A percentile compares a stretch with the other conserved stretches of the same genome.
Evolutionary conservation across 192 early-diverging fungal genomes (phyloP).

Genomic region (Radiomyces spectabilis): DNA sequence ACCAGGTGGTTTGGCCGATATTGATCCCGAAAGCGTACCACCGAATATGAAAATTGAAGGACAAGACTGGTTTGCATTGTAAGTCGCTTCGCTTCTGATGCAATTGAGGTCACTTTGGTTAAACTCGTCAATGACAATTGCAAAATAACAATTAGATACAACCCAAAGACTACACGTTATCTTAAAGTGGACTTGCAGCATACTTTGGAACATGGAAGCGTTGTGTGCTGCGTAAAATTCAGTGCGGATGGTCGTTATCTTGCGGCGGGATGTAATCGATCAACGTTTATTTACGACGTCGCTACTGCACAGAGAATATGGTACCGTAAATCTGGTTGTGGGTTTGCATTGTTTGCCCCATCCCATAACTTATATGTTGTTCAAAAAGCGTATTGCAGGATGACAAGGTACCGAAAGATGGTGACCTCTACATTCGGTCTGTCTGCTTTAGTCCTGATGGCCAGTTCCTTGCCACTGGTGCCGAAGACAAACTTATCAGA

Average conservation of each 20-base stretch:
- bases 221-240: slow-evolving; percentile 97
- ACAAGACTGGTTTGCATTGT: slow-evolving; percentile 84
- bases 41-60: slow-evolving; percentile 72
- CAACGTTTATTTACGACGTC: slow-evolving; percentile 86
- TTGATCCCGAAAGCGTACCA: slow-evolving; percentile 74
- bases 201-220: slow-evolving; percentile 57
- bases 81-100: slow-evolving; percentile 28
- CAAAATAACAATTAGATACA: slow-evolving; percentile 44
- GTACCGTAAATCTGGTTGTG: slow-evolving; percentile 39
- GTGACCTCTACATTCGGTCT: slow-evolving; percentile 90
- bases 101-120: background rate
- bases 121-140: background rate
- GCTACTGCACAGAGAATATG: slow-evolving; percentile 60
- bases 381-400: slow-evolving; percentile 61
- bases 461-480: slow-evolving; percentile 84
- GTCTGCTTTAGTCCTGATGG: slow-evolving; percentile 96
- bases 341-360: background rate
- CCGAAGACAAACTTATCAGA: slow-evolving; percentile 91
- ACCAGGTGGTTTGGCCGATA: slow-evolving; percentile 49
- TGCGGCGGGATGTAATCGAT: slow-evolving; percentile 91
- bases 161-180: slow-evolving; percentile 53
- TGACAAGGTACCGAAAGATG: slow-evolving; percentile 61
- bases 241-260: slow-evolving; percentile 86
- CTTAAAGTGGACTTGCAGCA: slow-evolving; percentile 61
- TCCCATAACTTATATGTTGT: background rate